A percentile compares a stretch with the other conserved stretches of the same genome.
phyloP scores from a whole-genome alignment of 768 basidiomycete genomes.

The Leccinum imitatum region DNA sequence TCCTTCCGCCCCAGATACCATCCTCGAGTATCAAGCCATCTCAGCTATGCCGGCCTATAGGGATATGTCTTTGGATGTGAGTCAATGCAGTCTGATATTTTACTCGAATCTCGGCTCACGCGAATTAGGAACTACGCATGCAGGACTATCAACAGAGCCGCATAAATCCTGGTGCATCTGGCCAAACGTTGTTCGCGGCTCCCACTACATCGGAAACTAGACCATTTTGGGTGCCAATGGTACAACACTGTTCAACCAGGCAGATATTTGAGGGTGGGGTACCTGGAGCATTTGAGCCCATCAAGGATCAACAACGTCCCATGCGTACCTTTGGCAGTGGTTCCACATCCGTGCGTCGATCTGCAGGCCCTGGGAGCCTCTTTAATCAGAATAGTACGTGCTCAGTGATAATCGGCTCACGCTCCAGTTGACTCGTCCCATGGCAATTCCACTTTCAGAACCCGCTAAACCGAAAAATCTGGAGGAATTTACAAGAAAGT shows the following conservation, averaged over 20 bases:
- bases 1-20: conserved; percentile 38
- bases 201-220: not conserved
- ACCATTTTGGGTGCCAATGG: not conserved
- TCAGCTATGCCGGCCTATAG: conserved; percentile 76
- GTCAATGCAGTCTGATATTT: conserved; percentile 9
- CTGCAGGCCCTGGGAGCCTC: not conserved
- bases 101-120: not conserved
- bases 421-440: not conserved
- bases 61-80: conserved; percentile 74
- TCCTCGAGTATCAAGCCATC: conserved; percentile 78
- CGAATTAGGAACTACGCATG: not conserved
- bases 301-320: not conserved
- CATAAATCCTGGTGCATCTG: not conserved
- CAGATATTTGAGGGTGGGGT: not conserved
- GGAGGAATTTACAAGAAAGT: not conserved
- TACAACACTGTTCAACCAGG: not conserved
- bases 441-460: not conserved
- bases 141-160: not conserved
- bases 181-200: not conserved
- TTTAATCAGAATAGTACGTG: not conserved
- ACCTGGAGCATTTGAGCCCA: not conserved
- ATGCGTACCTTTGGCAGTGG: not conserved
- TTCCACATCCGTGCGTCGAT: not conserved
- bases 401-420: not conserved
- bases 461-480: not conserved